Evolutionary conservation across 1,139 yeast species (phyloP).

Genomic region (Lodderomyces metapsilosis): DNA sequence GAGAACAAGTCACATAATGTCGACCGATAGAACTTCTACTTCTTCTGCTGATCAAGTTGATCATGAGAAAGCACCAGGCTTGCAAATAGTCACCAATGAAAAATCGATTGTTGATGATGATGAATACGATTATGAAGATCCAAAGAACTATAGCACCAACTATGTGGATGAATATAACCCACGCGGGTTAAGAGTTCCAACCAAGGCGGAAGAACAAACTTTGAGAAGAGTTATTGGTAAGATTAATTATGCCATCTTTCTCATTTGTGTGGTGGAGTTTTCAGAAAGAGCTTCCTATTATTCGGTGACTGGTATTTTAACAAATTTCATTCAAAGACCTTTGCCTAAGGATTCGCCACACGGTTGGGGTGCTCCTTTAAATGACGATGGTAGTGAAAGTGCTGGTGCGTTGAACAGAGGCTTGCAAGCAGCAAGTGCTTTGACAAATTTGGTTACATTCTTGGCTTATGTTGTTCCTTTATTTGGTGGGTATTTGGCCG

Average conservation of each 20-base stretch:
- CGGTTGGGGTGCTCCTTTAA: slow-evolving; percentile 38
- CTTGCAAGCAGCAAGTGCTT: slow-evolving; percentile 37
- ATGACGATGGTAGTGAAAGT: slow-evolving; percentile 42
- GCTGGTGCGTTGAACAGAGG: slow-evolving; percentile 48
- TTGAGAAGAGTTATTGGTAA: slow-evolving; percentile 40
- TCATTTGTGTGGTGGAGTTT: slow-evolving; percentile 43
- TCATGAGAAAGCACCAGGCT: slow-evolving; percentile 1
- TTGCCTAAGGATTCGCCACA: slow-evolving; percentile 52
- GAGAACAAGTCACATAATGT: neutral
- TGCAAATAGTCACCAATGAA: neutral
- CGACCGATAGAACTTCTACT: neutral
- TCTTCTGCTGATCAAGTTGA: slow-evolving; percentile 1
- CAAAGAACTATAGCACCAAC: slow-evolving; percentile 22
- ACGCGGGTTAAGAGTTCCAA: slow-evolving; percentile 34
- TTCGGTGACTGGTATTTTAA: slow-evolving; percentile 39
- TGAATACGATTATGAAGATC: slow-evolving; percentile 36
- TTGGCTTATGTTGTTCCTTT: slow-evolving; percentile 45
- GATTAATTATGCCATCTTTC: slow-evolving; percentile 26
- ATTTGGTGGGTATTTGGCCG: slow-evolving; percentile 45
- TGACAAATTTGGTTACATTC: slow-evolving; percentile 38
- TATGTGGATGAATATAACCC: slow-evolving; percentile 34
- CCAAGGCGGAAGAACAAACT: slow-evolving; percentile 40
- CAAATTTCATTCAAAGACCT: slow-evolving; percentile 47
- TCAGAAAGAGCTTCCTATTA: slow-evolving; percentile 50
- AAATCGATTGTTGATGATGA: slow-evolving; percentile 2